Evolutionary conservation across 192 early-diverging fungal species (phyloP).

Genomic region (Coemansia sp.): DNA sequence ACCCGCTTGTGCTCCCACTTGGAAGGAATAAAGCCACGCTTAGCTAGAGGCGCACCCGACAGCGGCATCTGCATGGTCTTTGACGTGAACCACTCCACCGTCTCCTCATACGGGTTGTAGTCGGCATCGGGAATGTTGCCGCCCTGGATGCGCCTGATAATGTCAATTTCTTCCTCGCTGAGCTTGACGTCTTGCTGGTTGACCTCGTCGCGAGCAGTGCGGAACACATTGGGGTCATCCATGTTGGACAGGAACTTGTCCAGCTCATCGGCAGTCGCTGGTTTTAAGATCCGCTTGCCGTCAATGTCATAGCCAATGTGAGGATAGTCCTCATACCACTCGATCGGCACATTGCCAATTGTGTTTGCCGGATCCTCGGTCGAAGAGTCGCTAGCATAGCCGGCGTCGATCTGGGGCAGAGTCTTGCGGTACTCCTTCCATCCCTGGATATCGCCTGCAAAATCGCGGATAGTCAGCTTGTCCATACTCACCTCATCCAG

Average conservation of each 20-base stretch:
- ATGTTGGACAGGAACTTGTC: constrained; percentile 89
- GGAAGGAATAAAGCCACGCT: constrained; percentile 92
- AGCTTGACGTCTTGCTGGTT: constrained; percentile 82
- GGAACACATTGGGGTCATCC: constrained; percentile 92
- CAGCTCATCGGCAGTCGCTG: constrained; percentile 87
- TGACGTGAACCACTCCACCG: constrained; percentile 94
- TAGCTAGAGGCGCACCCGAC: constrained; percentile 88
- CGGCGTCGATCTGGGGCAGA: constrained; percentile 87
- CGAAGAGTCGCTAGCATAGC: constrained; percentile 89
- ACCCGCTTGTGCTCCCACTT: constrained; percentile 92
- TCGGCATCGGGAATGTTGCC: constrained; percentile 76
- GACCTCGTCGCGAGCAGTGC: constrained; percentile 78
- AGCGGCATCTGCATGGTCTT: constrained; percentile 80
- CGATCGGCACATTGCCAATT: constrained; percentile 92
- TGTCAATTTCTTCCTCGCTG: constrained; percentile 86
- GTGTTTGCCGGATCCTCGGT: constrained; percentile 89
- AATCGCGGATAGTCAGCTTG: constrained; percentile 45
- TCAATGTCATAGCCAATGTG: constrained; percentile 96
- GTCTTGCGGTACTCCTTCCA: constrained; percentile 56
- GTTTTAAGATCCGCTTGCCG: constrained; percentile 88
- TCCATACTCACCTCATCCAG: constrained; percentile 47
- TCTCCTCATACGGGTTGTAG: constrained; percentile 90
- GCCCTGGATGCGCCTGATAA: constrained; percentile 85
- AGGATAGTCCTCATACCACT: constrained; percentile 96
- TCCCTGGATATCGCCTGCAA: constrained; percentile 33